These are phyloP conservation scores for Spirogloea muscicola DNA, from an alignment of 139 green algal genomes.

Conservation along the genomic window DNA sequence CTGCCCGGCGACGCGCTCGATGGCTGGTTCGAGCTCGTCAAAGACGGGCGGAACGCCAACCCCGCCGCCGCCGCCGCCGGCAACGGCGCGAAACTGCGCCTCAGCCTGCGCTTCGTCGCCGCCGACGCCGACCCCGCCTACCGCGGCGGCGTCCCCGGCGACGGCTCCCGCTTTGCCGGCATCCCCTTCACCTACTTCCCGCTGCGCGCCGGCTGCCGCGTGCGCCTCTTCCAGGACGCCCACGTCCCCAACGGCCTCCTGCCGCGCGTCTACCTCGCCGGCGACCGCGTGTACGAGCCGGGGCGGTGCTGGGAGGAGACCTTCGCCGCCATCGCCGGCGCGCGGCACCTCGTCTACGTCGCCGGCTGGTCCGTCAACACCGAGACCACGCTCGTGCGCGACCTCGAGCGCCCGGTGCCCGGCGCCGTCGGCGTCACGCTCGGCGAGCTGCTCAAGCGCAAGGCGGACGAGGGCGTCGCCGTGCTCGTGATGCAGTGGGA, in stretches of 20 bases:
- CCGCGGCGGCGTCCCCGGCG: neutral
- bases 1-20: neutral
- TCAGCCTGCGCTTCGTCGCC: no score
- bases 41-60: no score
- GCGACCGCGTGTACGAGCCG: neutral
- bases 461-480: conserved; percentile 44
- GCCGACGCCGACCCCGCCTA: no score
- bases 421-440: conserved; percentile 19
- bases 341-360: conserved; percentile 54
- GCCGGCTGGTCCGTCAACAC: conserved; percentile 56
- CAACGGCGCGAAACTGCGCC: no score
- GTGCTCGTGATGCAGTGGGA: neutral
- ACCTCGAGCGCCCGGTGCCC: neutral
- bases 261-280: neutral
- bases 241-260: neutral
- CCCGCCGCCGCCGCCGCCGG: neutral
- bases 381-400: conserved; percentile 44
- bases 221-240: conserved; percentile 57
- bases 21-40: conserved; percentile 29
- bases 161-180: conserved; percentile 1
- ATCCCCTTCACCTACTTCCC: conserved; percentile 51
- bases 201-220: conserved; percentile 33
- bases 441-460: conserved; percentile 54
- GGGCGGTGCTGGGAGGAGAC: conserved; percentile 51
- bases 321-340: conserved; percentile 46